Percentiles rank a stretch among this genome's conserved stretches.
Conservation (phyloP, 148 eudicot species). For the Limonium bicolor region DNA sequence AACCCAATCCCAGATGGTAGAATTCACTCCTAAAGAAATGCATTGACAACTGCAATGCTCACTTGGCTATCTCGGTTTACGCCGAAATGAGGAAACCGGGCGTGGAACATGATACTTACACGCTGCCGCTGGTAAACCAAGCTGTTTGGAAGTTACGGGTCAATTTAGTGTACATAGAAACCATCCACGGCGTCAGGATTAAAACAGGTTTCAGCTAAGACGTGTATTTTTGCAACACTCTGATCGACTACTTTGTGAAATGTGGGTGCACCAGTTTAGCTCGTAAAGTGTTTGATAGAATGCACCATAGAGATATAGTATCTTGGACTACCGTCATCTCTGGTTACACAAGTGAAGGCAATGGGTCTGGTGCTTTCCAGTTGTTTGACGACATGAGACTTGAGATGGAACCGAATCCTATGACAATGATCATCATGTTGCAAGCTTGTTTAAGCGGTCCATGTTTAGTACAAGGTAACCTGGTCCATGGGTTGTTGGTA, state of each 20-base stretch:
- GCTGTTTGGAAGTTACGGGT: conserved; percentile 7
- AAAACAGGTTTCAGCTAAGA: conserved; percentile 16
- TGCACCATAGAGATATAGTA: conserved; percentile 43
- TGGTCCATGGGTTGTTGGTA: conserved; percentile 27
- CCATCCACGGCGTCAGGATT: conserved; percentile 16
- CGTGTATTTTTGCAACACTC: conserved; percentile 26
- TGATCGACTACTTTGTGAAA: conserved; percentile 33
- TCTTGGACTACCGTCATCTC: conserved; percentile 54
- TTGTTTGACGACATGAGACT: conserved; percentile 17
- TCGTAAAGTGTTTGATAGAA: conserved; percentile 46
- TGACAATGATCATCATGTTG: conserved; percentile 38
- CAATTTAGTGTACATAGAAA: conserved; percentile 8
- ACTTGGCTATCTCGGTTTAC: conserved; percentile 13
- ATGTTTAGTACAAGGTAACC: conserved; percentile 22
- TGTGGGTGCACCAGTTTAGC: not conserved
- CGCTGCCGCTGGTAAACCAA: conserved; percentile 18
- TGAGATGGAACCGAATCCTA: conserved; percentile 29
- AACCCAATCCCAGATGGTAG: conserved; percentile 14
- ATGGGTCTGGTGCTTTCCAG: conserved; percentile 13
- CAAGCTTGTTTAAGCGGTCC: conserved; percentile 13
- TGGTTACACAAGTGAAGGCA: conserved; percentile 22
- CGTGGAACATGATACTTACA: conserved; percentile 15
- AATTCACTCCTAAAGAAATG: conserved; percentile 15
- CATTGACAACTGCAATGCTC: conserved; percentile 7
- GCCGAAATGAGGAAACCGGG: conserved; percentile 15